A percentile compares a stretch with the other conserved stretches of the same genome.
phyloP scores from a whole-genome alignment of 345 rosid species.

The Populus simonii region DNA sequence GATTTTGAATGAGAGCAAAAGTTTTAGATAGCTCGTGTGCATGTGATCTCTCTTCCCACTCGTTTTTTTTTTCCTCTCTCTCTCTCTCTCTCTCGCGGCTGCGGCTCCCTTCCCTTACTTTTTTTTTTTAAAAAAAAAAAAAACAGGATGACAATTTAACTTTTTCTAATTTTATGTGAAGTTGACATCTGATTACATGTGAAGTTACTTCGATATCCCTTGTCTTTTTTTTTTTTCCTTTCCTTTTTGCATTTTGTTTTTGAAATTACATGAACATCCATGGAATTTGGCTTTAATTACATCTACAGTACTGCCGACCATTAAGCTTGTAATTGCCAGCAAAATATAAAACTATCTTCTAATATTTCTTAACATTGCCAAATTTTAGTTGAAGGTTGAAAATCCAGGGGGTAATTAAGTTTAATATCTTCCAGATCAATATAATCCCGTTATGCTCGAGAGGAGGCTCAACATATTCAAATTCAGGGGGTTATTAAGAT shows the following conservation, averaged over 20 bases:
- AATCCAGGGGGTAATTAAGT: too few species aligned
- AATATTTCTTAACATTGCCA: not conserved
- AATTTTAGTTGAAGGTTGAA: too few species aligned
- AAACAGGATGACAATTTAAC: not conserved
- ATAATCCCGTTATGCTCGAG: too few species aligned
- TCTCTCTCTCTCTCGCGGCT: not conserved
- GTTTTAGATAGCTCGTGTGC: slow-evolving; percentile 13
- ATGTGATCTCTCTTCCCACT: slow-evolving; percentile 22
- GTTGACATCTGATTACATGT: not conserved
- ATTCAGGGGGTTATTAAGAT: not conserved
- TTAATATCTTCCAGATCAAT: too few species aligned
- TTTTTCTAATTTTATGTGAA: not conserved
- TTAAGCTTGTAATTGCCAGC: not conserved
- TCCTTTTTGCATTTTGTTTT: too few species aligned
- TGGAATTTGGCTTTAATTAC: too few species aligned
- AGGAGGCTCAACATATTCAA: too few species aligned
- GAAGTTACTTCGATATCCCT: not conserved
- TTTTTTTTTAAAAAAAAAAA: not conserved
- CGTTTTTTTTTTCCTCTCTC: slow-evolving; percentile 5
- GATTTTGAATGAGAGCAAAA: not conserved
- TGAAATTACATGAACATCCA: too few species aligned
- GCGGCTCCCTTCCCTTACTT: not conserved
- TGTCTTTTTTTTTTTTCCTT: too few species aligned
- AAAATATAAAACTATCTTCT: too few species aligned
- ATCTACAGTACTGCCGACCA: too few species aligned